Conservation (phyloP, 1,284 basidiomycete species). For the Puccinia horiana region DNA sequence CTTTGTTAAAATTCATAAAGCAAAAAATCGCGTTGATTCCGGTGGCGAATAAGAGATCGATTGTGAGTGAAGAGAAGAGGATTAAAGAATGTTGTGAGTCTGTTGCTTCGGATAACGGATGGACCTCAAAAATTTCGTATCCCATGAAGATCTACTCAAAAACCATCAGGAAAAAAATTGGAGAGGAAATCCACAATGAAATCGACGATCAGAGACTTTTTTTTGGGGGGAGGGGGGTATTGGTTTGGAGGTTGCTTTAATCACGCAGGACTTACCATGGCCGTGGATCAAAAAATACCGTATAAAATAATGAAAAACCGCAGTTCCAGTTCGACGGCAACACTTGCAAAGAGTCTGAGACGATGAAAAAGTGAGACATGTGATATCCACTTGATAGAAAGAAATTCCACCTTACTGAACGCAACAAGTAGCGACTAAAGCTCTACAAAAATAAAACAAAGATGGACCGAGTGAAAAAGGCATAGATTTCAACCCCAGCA, state of each 20-base stretch:
- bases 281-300: constrained; percentile 21
- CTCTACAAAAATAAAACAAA: neutral
- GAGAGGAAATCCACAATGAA: too few species aligned
- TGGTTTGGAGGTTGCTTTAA: too few species aligned
- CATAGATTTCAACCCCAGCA: too few species aligned
- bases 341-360: constrained; percentile 37
- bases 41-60: constrained; percentile 27
- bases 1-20: constrained; percentile 41
- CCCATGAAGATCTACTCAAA: constrained; percentile 21
- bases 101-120: constrained; percentile 16
- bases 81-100: constrained; percentile 38
- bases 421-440: constrained; percentile 16
- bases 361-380: too few species aligned
- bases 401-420: constrained; percentile 19
- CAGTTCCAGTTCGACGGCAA: constrained; percentile 38
- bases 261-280: constrained; percentile 6
- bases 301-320: constrained; percentile 23
- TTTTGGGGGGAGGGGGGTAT: too few species aligned
- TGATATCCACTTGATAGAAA: neutral
- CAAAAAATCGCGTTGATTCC: constrained; percentile 34
- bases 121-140: constrained; percentile 27
- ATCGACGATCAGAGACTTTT: neutral
- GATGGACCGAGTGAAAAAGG: neutral
- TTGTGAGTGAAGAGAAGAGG: constrained; percentile 26
- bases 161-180: neutral